Evolutionary conservation across 805 yeast species (phyloP).

Genomic region (Kregervanrija delftensis): DNA sequence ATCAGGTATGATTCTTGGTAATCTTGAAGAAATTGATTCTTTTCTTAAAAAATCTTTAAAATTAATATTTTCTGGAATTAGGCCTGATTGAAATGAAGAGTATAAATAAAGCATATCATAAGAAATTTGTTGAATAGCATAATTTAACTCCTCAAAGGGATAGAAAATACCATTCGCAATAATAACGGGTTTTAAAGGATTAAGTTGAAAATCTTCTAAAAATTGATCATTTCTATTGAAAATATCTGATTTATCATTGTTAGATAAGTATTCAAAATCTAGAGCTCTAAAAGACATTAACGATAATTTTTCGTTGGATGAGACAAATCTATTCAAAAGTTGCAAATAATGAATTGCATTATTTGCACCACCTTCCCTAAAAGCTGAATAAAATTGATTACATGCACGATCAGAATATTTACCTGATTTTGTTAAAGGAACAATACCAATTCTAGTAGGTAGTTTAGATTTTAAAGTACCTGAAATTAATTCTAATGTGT

Average conservation of each 20-base stretch:
- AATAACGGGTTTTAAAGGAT: conserved; percentile 36
- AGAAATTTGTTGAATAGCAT: conserved; percentile 43
- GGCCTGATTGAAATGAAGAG: conserved; percentile 19
- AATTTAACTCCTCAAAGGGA: conserved; percentile 43
- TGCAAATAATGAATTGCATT: conserved; percentile 20
- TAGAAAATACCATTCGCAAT: conserved; percentile 70
- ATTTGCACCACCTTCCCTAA: conserved; percentile 12
- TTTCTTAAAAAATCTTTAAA: conserved; percentile 37
- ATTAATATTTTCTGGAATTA: conserved; percentile 20
- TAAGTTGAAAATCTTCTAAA: conserved; percentile 11
- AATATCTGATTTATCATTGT: background rate
- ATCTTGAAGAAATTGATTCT: conserved; percentile 37
- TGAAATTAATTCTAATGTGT: conserved; percentile 42
- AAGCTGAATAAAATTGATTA: conserved; percentile 18
- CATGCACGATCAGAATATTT: conserved; percentile 18
- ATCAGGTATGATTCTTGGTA: conserved; percentile 46
- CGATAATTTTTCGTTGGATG: conserved; percentile 8
- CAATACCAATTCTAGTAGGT: conserved; percentile 76
- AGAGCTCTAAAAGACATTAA: conserved; percentile 8
- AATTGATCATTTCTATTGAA: conserved; percentile 2
- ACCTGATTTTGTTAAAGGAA: conserved; percentile 46
- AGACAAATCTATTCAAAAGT: conserved; percentile 11
- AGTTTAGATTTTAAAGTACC: conserved; percentile 48
- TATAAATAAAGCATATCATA: conserved; percentile 42
- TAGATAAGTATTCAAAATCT: conserved; percentile 8